Percentiles rank a stretch among this genome's conserved stretches.
Evolutionary conservation across 2,329 filamentous ascomycete genomes (phyloP).

Genomic region (Aspergillus neoniger): DNA sequence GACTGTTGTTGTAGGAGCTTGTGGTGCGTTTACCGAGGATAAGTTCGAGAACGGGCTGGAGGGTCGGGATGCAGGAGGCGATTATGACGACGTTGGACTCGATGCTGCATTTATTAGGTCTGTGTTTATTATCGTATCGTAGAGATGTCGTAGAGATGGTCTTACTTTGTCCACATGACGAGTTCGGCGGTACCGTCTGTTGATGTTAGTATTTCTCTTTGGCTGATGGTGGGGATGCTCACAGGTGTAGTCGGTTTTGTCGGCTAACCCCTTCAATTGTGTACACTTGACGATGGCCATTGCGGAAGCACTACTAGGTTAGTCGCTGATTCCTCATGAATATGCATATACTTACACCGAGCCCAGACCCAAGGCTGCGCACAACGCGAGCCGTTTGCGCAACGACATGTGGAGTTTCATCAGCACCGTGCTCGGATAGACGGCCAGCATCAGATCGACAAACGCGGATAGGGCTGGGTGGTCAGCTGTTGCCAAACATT

Average conservation of each 20-base stretch:
- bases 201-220: neutral
- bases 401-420: slow-evolving; percentile 36
- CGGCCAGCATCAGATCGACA: slow-evolving; percentile 37
- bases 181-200: slow-evolving; percentile 45
- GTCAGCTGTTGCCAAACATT: neutral
- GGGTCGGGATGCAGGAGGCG: slow-evolving; percentile 39
- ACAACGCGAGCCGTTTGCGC: slow-evolving; percentile 33
- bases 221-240: neutral
- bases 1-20: slow-evolving; percentile 19
- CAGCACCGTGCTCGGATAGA: slow-evolving; percentile 35
- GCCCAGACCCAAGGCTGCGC: slow-evolving; percentile 33
- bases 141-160: accelerated
- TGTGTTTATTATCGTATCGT: no score
- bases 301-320: slow-evolving; percentile 33
- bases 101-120: slow-evolving; percentile 20
- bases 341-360: slow-evolving; percentile 25
- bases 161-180: slow-evolving; percentile 50
- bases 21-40: slow-evolving; percentile 22
- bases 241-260: slow-evolving; percentile 35
- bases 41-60: slow-evolving; percentile 35
- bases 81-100: slow-evolving; percentile 39
- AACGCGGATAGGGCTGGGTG: slow-evolving; percentile 30
- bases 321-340: neutral
- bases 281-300: slow-evolving; percentile 39
- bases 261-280: slow-evolving; percentile 28